These are phyloP conservation scores for Cyclotella baltica DNA, from an alignment of 108 stramenopile species.

Conservation along the genomic window DNA sequence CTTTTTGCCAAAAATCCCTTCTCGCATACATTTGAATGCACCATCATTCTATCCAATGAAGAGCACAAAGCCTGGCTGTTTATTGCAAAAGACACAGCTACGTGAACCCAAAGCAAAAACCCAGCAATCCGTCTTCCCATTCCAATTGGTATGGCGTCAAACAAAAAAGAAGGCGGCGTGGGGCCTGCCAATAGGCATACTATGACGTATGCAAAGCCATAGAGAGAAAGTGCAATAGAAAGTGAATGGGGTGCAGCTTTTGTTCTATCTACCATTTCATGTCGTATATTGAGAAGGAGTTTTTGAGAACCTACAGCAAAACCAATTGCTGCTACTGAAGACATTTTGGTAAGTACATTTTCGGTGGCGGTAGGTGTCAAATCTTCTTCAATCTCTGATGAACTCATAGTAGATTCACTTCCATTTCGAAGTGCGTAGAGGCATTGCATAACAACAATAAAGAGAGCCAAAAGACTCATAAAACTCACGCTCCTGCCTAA, in stretches of 20 bases:
- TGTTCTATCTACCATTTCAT: conserved; percentile 64
- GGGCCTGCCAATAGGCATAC: conserved; percentile 65
- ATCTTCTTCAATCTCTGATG: neutral
- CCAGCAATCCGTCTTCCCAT: conserved; percentile 62
- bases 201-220: conserved; percentile 60
- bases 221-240: conserved; percentile 52
- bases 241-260: conserved; percentile 62
- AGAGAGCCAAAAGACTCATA: conserved; percentile 57
- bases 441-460: conserved; percentile 70
- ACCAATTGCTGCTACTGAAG: conserved; percentile 68
- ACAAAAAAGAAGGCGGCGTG: conserved; percentile 73
- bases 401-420: neutral
- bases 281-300: conserved; percentile 75
- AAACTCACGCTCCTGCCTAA: conserved; percentile 61
- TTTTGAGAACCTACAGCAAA: conserved; percentile 81
- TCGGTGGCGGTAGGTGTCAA: neutral
- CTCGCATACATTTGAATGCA: conserved; percentile 23
- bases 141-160: conserved; percentile 65
- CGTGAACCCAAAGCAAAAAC: conserved; percentile 74
- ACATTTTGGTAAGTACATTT: conserved; percentile 50
- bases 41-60: conserved; percentile 69
- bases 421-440: conserved; percentile 40
- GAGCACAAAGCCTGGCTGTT: conserved; percentile 80
- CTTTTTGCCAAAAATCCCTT: conserved; percentile 18
- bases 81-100: conserved; percentile 80